Evolutionary conservation across 2,329 filamentous ascomycete species (phyloP), one percentile per base, ranked within the genome.

Genomic region (Dactylonectria macrodidyma): DNA sequence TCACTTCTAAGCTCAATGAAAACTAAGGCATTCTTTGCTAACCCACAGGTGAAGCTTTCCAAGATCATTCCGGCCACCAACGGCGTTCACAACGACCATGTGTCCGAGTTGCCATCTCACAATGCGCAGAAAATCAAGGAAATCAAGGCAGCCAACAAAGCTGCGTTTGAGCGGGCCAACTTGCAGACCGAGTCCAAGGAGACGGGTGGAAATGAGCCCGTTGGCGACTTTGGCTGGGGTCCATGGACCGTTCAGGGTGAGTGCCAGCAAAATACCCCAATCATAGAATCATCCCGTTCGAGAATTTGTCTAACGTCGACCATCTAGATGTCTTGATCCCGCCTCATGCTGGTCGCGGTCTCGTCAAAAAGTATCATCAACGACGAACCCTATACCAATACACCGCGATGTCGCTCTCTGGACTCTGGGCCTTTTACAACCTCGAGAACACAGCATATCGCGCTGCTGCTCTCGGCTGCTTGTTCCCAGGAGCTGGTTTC

Each of bases 401-500:
- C 46, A n/a, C 44, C 10, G 59, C 48, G 0, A 38, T 67, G 3
- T 67, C 59, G 5, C 46, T 50, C 3, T 19, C 54, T 12, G 60
- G 65, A 3, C 65, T 67, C 5, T 67, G 59, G 59, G 24, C 59
- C 10, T 67, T 67, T 22, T 55, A 59, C 47, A 38, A 64, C 33
- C 65, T 67, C 16, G 19, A 57, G 11, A 64, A 50, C 47, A 55
- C 65, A 0, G 38, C 47, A 2, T 62, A 62, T 11, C 56, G 66
- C 4, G 62, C 62, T 26, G 62, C 62, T 33, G 66, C 62, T 41
- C 63, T 68, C 3, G 62, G 66, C 12, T 56, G 62, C 16, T 26
- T 68, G 19, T 68, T 68, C n/a, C 66, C 66, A 7, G 66, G 66
- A 30, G 66, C 66, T 12, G 66, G 66, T 9, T 59, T 68, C 26